Evolutionary conservation across 495 filamentous ascomycete species (phyloP).

Genomic region (Evansstolkia leycettana): DNA sequence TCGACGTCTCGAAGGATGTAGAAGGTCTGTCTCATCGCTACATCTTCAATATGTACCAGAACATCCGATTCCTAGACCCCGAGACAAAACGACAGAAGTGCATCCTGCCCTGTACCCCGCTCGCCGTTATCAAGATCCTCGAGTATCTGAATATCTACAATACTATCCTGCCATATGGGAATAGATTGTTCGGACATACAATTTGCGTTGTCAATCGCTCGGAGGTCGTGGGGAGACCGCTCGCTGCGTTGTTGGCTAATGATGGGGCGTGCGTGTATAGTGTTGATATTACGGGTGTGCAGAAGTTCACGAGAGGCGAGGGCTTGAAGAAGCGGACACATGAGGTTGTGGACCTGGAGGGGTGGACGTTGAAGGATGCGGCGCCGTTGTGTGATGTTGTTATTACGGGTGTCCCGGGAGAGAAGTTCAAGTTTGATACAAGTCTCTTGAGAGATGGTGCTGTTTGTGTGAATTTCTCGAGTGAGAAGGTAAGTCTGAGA

Average conservation of each 20-base stretch:
- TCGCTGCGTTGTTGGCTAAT: slow-evolving; percentile 92
- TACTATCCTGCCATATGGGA: slow-evolving; percentile 86
- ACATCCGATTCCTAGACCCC: slow-evolving; percentile 82
- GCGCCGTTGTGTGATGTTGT: slow-evolving; percentile 84
- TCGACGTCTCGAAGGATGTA: slow-evolving; percentile 80
- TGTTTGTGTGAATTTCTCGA: slow-evolving; percentile 96
- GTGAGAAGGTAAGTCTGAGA: slow-evolving; percentile 68
- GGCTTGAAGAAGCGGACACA: slow-evolving; percentile 73
- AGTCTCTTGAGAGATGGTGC: slow-evolving; percentile 73
- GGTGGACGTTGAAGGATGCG: slow-evolving; percentile 63
- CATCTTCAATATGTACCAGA: slow-evolving; percentile 99
- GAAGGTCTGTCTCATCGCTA: slow-evolving; percentile 89
- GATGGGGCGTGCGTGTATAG: slow-evolving; percentile 92
- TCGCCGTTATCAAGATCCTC: slow-evolving; percentile 91
- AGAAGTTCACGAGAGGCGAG: slow-evolving; percentile 77
- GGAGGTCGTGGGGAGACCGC: slow-evolving; percentile 86
- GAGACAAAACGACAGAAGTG: slow-evolving; percentile 68
- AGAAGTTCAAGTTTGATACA: slow-evolving; percentile 77
- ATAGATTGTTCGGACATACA: slow-evolving; percentile 78
- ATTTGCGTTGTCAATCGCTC: slow-evolving; percentile 91
- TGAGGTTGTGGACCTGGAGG: slow-evolving; percentile 68
- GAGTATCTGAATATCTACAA: slow-evolving; percentile 95
- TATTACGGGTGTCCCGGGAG: slow-evolving; percentile 81
- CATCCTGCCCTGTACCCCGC: slow-evolving; percentile 87
- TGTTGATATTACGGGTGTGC: slow-evolving; percentile 85